phyloP scores from a whole-genome alignment of 257 asterid species.

The Nemophila menziesii region DNA sequence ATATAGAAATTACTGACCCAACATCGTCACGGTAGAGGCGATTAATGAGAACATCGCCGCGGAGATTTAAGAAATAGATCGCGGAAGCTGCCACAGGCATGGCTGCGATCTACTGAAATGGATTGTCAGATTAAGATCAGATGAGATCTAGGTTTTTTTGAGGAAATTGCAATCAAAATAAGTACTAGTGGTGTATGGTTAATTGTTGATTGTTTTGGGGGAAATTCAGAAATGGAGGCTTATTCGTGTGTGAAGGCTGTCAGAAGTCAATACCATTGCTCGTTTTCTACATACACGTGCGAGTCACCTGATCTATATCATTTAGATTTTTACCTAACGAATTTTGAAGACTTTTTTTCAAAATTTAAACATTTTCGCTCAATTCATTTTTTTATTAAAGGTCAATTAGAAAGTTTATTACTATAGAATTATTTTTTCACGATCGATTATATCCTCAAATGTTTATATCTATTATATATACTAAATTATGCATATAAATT shows the following conservation, averaged over 20 bases:
- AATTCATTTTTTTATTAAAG: no score
- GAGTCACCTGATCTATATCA: neutral
- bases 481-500: no score
- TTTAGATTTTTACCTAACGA: no score
- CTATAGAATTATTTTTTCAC: no score
- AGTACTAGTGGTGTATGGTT: neutral
- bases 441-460: no score
- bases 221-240: neutral
- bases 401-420: no score
- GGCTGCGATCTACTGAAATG: constrained; percentile 21
- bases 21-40: constrained; percentile 99
- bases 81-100: constrained; percentile 99
- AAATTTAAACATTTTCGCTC: no score
- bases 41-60: constrained; percentile 98
- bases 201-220: neutral
- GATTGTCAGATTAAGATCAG: constrained; percentile 4
- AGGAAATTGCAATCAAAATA: neutral
- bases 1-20: constrained; percentile 33
- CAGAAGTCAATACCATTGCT: neutral
- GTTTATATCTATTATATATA: no score
- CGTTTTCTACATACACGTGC: neutral
- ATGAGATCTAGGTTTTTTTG: constrained; percentile 3
- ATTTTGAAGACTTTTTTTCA: no score
- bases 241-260: neutral
- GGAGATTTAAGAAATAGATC: constrained; percentile 84